phyloP scores from a whole-genome alignment of 148 eudicot genomes.

The Dianthus caryophyllus region DNA sequence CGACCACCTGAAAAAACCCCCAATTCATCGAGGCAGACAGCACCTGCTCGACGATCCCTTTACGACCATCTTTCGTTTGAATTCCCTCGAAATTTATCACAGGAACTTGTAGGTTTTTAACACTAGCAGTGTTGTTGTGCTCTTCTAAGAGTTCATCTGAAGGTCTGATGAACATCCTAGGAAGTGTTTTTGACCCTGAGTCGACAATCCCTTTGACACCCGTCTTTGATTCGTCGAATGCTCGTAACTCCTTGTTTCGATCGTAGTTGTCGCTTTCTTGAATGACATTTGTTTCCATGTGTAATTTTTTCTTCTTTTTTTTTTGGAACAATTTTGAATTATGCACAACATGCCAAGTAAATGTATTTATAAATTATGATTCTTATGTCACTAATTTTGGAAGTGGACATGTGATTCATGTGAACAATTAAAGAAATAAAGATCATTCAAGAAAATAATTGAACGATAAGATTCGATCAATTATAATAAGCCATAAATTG shows the following conservation, averaged over 20 bases:
- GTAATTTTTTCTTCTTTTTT: too few species aligned
- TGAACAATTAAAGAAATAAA: too few species aligned
- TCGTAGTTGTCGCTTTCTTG: neutral
- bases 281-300: neutral
- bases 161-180: conserved; percentile 31
- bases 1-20: conserved; percentile 36
- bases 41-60: conserved; percentile 13
- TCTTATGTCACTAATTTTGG: too few species aligned
- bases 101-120: conserved; percentile 16
- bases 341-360: too few species aligned
- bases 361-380: too few species aligned
- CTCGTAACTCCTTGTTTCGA: conserved; percentile 17
- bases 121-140: neutral
- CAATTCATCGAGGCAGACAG: conserved; percentile 18
- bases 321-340: too few species aligned
- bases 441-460: too few species aligned
- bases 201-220: conserved; percentile 42
- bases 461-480: too few species aligned
- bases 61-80: neutral
- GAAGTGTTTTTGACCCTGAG: conserved; percentile 19
- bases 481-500: too few species aligned
- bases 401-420: too few species aligned
- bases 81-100: conserved; percentile 18
- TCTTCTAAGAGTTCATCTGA: conserved; percentile 24
- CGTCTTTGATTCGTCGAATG: conserved; percentile 32